Evolutionary conservation across 495 filamentous ascomycete genomes (phyloP), one percentile per base, ranked within the genome.

Genomic region (Penicillium simplicissimum): DNA sequence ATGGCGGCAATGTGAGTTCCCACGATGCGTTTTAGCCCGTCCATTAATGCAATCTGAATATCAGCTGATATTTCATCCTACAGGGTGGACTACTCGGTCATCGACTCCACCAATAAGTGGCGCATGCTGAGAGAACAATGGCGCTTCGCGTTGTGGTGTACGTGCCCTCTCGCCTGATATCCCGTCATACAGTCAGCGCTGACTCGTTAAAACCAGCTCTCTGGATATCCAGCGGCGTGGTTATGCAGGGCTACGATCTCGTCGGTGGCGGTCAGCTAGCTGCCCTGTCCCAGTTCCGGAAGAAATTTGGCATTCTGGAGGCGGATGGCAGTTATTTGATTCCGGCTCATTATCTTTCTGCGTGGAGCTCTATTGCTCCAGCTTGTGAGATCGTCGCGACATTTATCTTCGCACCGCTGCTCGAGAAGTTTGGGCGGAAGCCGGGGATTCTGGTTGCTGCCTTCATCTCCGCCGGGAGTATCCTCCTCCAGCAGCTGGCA

Each of bases 191-290:
- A 11, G 34, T 53, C 43, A 4, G 23, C 17, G 5, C 51, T 53
- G 31, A 53, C 51, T 15, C 34, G 17, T 36, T 31, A 36, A 53
- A 53, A 68, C 43, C n/a, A 48, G 66, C 31, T 11, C 45, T 68
- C 45, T 68, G 62, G 62, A 55, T 65, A n/a, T 68, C 66, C 19
- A 63, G 57, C 56, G 66, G 66, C 8, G 59, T 65, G 15, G 52
- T 65, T 9, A 68, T 68, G 66, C 66, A 65, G 45, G 66, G 66
- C 14, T 68, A 65, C 52, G 66, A 68, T 31, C 59, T 65, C 25
- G 66, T 68, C 8, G 63, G 59, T 19, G 63, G 63, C 25, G 59
- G 66, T n/a, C 66, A 68, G 55, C 59, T 68, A 14, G 66, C 60
- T 11, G 66, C 66, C 13, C 37, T 68, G 33, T 57, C 66, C 1